phyloP scores from a whole-genome alignment of 2,329 filamentous ascomycete genomes.

The Madurella fahalii region DNA sequence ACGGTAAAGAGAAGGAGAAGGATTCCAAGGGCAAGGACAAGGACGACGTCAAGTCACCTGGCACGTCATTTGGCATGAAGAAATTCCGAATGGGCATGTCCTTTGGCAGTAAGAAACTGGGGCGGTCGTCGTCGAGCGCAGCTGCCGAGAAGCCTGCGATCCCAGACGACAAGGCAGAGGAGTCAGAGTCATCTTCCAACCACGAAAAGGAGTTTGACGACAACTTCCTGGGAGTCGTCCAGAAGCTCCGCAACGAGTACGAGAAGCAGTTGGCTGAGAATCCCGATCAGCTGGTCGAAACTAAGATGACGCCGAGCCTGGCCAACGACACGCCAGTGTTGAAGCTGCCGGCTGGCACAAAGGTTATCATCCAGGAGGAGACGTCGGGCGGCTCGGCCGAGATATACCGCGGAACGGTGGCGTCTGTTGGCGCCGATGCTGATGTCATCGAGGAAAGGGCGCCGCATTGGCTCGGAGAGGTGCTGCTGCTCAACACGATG shows the following conservation, averaged over 20 bases:
- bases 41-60: slow-evolving; percentile 52
- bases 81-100: slow-evolving; percentile 75
- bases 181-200: slow-evolving; percentile 59
- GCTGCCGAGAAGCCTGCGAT: slow-evolving; percentile 68
- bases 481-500: slow-evolving; percentile 76
- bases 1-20: slow-evolving; percentile 42
- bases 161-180: slow-evolving; percentile 71
- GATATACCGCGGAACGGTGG: slow-evolving; percentile 85
- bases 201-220: slow-evolving; percentile 73
- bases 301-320: slow-evolving; percentile 63
- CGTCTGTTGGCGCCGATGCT: slow-evolving; percentile 68
- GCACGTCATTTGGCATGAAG: slow-evolving; percentile 73
- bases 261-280: slow-evolving; percentile 60
- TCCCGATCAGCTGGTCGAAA: slow-evolving; percentile 54
- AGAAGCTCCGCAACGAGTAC: slow-evolving; percentile 69
- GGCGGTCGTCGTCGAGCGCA: slow-evolving; percentile 61
- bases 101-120: slow-evolving; percentile 80
- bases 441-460: slow-evolving; percentile 81
- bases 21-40: slow-evolving; percentile 42
- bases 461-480: slow-evolving; percentile 88
- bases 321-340: slow-evolving; percentile 72
- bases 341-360: slow-evolving; percentile 64
- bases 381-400: slow-evolving; percentile 69
- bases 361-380: slow-evolving; percentile 67
- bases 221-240: slow-evolving; percentile 67